Percentiles rank a stretch among this genome's conserved stretches.
Evolutionary conservation across 192 early-diverging fungal genomes (phyloP).

Genomic region (Coemansia sp.): DNA sequence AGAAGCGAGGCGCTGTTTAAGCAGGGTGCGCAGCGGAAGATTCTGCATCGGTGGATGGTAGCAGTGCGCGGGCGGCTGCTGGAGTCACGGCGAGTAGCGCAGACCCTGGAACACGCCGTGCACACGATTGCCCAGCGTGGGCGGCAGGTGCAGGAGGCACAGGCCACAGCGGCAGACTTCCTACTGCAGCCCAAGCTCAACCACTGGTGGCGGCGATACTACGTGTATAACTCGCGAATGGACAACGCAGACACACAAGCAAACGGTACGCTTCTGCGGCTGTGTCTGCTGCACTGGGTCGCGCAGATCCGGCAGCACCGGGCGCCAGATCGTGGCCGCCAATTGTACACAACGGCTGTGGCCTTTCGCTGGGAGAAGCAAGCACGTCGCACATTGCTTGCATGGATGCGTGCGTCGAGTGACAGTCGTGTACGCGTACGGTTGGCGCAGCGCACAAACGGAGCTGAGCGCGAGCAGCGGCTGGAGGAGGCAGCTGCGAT

Average conservation of each 20-base stretch:
- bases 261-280: conserved; percentile 17
- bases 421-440: conserved; percentile 14
- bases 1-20: too few species aligned
- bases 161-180: conserved; percentile 12
- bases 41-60: conserved; percentile 19
- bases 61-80: conserved; percentile 17
- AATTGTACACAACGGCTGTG: conserved; percentile 11
- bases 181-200: conserved; percentile 5
- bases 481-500: conserved; percentile 13
- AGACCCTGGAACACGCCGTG: conserved; percentile 3
- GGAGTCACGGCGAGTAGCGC: conserved; percentile 8
- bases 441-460: conserved; percentile 12
- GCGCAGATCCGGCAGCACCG: conserved; percentile 4
- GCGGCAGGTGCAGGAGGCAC: conserved; percentile 8
- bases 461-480: conserved; percentile 2
- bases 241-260: conserved; percentile 21
- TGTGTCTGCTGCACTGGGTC: conserved; percentile 33
- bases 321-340: not conserved
- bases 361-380: conserved; percentile 46
- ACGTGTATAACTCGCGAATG: not conserved
- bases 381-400: conserved; percentile 16
- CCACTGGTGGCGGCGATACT: conserved; percentile 14
- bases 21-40: too few species aligned
- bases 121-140: conserved; percentile 7
- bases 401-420: conserved; percentile 31